phyloP scores from a whole-genome alignment of 2,329 filamentous ascomycete species.

The Samsoniella hepiali region DNA sequence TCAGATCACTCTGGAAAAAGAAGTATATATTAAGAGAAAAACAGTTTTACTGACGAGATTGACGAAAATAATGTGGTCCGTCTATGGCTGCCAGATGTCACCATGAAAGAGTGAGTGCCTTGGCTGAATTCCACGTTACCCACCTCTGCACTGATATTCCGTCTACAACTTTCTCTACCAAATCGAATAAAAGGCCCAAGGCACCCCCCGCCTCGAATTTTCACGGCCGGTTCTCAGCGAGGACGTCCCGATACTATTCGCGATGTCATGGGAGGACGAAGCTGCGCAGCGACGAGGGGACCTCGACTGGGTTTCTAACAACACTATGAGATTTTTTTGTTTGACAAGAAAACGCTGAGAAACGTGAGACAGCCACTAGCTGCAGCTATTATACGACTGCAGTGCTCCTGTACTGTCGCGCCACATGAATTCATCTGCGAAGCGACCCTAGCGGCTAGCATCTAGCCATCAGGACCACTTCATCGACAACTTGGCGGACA shows the following conservation, averaged over 20 bases:
- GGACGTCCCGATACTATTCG: slow-evolving; percentile 66
- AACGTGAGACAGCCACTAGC: slow-evolving; percentile 33
- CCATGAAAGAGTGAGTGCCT: slow-evolving; percentile 34
- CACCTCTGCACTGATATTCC: slow-evolving; percentile 56
- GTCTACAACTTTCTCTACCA: slow-evolving; percentile 50
- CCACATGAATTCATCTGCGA: slow-evolving; percentile 34
- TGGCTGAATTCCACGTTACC: slow-evolving; percentile 59
- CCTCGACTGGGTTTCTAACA: slow-evolving; percentile 60
- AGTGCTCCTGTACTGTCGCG: slow-evolving; percentile 46
- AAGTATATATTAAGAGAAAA: no score
- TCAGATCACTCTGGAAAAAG: no score
- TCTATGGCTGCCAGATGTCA: slow-evolving; percentile 26
- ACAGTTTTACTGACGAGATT: neutral
- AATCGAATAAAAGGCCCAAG: slow-evolving; percentile 51
- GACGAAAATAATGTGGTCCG: slow-evolving; percentile 28
- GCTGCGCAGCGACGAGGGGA: slow-evolving; percentile 69
- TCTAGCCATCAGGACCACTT: neutral
- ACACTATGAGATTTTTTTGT: slow-evolving; percentile 46
- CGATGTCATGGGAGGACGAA: slow-evolving; percentile 60
- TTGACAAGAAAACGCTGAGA: no score
- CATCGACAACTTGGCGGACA: slow-evolving; percentile 3
- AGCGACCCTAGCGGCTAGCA: slow-evolving; percentile 44
- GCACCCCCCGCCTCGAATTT: slow-evolving; percentile 67
- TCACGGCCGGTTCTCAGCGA: slow-evolving; percentile 65
- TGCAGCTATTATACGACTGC: slow-evolving; percentile 49